phyloP scores from a whole-genome alignment of 2,329 filamentous ascomycete genomes.

The Aspergillaceae sp. region DNA sequence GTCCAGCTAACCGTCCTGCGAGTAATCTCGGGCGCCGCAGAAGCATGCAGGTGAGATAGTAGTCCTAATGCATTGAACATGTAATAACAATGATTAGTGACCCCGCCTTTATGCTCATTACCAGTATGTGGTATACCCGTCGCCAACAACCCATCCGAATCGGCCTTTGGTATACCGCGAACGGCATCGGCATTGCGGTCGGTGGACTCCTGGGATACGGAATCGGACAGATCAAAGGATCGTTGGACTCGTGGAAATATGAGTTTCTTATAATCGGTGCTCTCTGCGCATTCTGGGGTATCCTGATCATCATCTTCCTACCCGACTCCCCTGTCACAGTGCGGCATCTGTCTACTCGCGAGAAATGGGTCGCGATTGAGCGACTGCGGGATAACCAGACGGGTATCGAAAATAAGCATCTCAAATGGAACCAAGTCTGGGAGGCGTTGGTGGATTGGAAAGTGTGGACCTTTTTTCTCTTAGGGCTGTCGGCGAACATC shows the following conservation, averaged over 20 bases:
- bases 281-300: conserved; percentile 20
- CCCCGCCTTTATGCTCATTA: conserved; percentile 50
- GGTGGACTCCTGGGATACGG: conserved; percentile 28
- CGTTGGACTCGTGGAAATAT: conserved; percentile 18
- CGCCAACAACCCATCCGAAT: conserved; percentile 18
- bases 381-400: conserved; percentile 14
- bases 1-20: conserved; percentile 43
- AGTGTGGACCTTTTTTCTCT: conserved; percentile 2
- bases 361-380: conserved; percentile 22
- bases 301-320: conserved; percentile 20
- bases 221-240: conserved; percentile 14
- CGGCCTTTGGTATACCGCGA: conserved; percentile 25
- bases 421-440: conserved; percentile 4
- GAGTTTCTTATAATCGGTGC: conserved; percentile 23
- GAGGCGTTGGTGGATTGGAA: conserved; percentile 3
- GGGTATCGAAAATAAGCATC: conserved; percentile 3
- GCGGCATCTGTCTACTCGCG: conserved; percentile 25
- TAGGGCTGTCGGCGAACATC: conserved; percentile 12
- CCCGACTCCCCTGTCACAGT: conserved; percentile 29
- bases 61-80: neutral
- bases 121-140: conserved; percentile 13
- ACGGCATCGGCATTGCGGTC: conserved; percentile 35
- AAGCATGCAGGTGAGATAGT: conserved; percentile 27
- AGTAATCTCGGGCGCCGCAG: conserved; percentile 46
- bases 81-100: neutral